Percentiles rank a stretch among this genome's conserved stretches.
Evolutionary conservation across 202 grass and related monocot genomes (phyloP).

Genomic region (Carex arenaria): DNA sequence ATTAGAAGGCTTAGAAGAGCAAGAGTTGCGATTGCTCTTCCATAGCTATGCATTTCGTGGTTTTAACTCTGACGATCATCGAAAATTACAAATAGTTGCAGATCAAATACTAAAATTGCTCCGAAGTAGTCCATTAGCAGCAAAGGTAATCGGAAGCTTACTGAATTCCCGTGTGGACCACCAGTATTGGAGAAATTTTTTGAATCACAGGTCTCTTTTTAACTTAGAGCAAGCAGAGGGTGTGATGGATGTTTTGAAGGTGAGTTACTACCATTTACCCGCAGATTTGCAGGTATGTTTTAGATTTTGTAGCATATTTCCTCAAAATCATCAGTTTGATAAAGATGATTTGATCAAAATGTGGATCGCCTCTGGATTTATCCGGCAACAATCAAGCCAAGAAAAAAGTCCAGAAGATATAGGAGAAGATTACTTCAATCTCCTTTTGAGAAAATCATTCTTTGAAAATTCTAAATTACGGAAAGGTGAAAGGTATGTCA

Average conservation of each 20-base stretch:
- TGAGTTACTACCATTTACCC: conserved; percentile 36
- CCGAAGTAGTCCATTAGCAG: not conserved
- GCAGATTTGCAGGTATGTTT: conserved; percentile 23
- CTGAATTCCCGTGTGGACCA: not conserved
- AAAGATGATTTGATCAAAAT: not conserved
- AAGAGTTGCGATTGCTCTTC: too few relatives aligned
- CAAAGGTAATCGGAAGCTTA: not conserved
- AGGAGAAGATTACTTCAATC: conserved; percentile 32
- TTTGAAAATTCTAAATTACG: not conserved
- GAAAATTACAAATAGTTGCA: too few relatives aligned
- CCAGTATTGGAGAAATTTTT: not conserved
- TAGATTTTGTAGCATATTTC: conserved; percentile 37
- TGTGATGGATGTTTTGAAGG: conserved; percentile 13
- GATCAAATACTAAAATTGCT: too few relatives aligned
- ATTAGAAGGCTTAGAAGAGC: too few relatives aligned
- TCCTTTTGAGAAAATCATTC: conserved; percentile 30
- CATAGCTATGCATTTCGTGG: too few relatives aligned
- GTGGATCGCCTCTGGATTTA: conserved; percentile 32
- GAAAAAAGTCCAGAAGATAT: conserved; percentile 13
- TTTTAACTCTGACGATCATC: too few relatives aligned
- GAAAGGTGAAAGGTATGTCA: not conserved
- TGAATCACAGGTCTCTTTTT: not conserved
- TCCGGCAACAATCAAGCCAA: conserved; percentile 1
- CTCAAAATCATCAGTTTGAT: not conserved
- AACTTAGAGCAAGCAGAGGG: not conserved